Conservation (phyloP, 345 rosid species). For the Euphorbia lathyris region DNA sequence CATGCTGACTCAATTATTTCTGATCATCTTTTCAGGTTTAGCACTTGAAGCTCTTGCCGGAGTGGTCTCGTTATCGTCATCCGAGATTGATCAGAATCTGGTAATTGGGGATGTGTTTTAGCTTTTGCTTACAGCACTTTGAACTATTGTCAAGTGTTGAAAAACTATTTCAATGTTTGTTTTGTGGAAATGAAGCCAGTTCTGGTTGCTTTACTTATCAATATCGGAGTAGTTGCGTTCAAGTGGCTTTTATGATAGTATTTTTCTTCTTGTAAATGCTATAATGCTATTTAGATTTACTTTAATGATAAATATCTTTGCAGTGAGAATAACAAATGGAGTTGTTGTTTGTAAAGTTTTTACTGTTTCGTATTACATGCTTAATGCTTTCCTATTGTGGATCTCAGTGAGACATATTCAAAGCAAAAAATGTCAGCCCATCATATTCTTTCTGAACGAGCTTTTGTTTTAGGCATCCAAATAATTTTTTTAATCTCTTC, state of each 20-base stretch:
- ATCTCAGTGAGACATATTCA: neutral
- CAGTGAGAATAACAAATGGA: neutral
- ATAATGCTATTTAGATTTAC: neutral
- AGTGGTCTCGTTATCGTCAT: constrained; percentile 68
- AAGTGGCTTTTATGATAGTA: neutral
- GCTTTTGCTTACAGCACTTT: neutral
- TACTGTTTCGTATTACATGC: neutral
- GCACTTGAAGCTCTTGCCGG: constrained; percentile 92
- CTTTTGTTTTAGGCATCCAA: neutral
- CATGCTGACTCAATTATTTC: constrained; percentile 1
- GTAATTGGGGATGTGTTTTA: constrained; percentile 39
- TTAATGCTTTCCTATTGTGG: neutral
- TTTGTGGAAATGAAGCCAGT: neutral
- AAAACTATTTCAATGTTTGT: neutral
- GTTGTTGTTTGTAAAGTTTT: neutral
- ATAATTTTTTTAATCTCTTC: neutral
- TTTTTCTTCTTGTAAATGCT: neutral
- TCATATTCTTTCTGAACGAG: neutral
- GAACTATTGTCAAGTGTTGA: neutral
- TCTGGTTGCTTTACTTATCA: constrained; percentile 5
- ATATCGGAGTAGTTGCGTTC: neutral
- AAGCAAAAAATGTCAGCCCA: neutral
- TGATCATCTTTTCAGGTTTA: constrained; percentile 51
- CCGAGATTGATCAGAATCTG: constrained; percentile 73
- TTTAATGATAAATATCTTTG: neutral